Percentiles rank a stretch among this genome's conserved stretches.
phyloP scores from a whole-genome alignment of 371 early-diverging fungal genomes.

The Zychaea mexicana region DNA sequence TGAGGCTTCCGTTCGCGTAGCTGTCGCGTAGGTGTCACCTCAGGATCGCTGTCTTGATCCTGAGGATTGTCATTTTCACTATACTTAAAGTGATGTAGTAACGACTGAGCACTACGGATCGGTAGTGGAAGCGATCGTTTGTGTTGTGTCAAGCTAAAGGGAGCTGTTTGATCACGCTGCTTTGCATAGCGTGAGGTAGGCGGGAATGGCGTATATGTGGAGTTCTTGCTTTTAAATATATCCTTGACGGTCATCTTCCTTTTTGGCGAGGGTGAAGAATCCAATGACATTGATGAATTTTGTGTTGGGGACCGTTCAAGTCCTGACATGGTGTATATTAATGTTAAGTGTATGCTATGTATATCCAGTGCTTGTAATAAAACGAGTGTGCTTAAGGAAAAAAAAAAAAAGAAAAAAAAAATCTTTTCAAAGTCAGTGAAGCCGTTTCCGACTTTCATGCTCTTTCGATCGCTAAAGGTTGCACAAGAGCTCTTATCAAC shows the following conservation, averaged over 20 bases:
- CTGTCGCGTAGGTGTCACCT: background rate
- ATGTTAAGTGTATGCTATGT: background rate
- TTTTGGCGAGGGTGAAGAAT: background rate
- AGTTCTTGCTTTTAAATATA: slow-evolving; percentile 4
- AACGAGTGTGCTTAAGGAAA: no score
- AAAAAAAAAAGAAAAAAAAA: background rate
- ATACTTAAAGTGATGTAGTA: background rate
- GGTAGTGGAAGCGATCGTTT: background rate
- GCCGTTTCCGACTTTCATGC: background rate
- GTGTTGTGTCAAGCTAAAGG: slow-evolving; percentile 5
- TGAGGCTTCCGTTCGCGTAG: slow-evolving; percentile 8
- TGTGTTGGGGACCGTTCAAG: no score
- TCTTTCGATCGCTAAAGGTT: background rate
- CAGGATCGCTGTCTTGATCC: background rate
- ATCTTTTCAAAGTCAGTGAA: background rate
- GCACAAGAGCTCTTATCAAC: no score
- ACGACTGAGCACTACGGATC: background rate
- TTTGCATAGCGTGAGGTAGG: slow-evolving; percentile 4
- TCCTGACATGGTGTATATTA: no score
- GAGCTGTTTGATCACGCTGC: background rate
- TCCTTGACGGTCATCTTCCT: slow-evolving; percentile 10
- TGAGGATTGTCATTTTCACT: background rate
- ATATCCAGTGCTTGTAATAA: background rate
- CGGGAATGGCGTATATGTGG: slow-evolving; percentile 3
- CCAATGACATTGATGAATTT: no score